These are phyloP conservation scores for Aspergillus sp. DNA, from an alignment of 2,329 filamentous ascomycete genomes.

Conservation along the genomic window DNA sequence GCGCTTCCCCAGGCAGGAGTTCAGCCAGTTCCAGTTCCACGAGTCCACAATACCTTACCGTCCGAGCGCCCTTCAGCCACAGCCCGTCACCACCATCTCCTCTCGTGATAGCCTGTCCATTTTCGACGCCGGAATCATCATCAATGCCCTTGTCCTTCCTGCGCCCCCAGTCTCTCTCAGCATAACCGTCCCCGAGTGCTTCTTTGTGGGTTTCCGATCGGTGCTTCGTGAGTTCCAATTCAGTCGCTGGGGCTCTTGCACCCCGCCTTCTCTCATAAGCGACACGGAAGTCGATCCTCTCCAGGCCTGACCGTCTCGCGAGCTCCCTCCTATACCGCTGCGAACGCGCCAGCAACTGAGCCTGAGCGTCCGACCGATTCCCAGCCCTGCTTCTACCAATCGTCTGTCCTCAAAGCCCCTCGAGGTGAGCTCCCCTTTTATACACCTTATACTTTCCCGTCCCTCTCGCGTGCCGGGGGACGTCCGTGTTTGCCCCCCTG, in stretches of 20 bases:
- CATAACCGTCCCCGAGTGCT: constrained; percentile 3
- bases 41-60: constrained; percentile 11
- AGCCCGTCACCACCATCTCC: constrained; percentile 7
- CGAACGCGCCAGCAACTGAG: constrained; percentile 19
- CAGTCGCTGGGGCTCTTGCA: constrained; percentile 23
- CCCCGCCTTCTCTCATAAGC: constrained; percentile 39
- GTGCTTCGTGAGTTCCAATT: constrained; percentile 10
- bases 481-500: constrained; percentile 15
- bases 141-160: constrained; percentile 5
- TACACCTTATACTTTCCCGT: constrained; percentile 18
- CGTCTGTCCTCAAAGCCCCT: constrained; percentile 9
- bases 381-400: constrained; percentile 13
- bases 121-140: constrained; percentile 1
- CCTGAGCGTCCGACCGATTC: constrained; percentile 12
- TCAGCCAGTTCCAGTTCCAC: constrained; percentile 3
- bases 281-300: constrained; percentile 39
- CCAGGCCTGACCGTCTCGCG: constrained; percentile 25
- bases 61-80: constrained; percentile 22
- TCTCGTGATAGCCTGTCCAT: constrained; percentile 5
- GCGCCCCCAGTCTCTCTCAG: background rate
- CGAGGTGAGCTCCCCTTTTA: constrained; percentile 20
- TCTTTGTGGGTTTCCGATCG: constrained; percentile 1
- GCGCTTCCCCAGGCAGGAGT: background rate
- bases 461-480: constrained; percentile 15
- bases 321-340: constrained; percentile 22